Conservation (phyloP, 148 eudicot species). For the Rheum nobile region DNA sequence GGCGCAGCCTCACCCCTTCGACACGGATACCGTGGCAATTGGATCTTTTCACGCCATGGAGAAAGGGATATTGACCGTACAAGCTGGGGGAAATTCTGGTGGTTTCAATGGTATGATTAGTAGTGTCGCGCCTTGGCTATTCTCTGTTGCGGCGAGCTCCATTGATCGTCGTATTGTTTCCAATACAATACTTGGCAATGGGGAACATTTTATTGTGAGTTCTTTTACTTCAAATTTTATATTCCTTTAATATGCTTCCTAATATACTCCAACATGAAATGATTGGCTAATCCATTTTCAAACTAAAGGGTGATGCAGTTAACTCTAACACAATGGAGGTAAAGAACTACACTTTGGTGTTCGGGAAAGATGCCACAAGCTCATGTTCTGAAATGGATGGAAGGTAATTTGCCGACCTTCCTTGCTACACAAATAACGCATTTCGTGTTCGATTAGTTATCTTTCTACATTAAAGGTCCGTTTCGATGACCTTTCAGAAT, state of each 20-base stretch:
- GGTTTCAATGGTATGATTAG: not conserved
- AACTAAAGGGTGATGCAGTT: conserved; percentile 31
- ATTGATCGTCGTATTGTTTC: conserved; percentile 16
- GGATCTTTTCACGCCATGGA: conserved; percentile 32
- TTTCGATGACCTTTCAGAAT: too few relatives aligned
- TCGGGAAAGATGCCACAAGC: conserved; percentile 15
- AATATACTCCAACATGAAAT: too few relatives aligned
- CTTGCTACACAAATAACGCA: too few relatives aligned
- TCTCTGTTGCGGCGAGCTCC: conserved; percentile 26
- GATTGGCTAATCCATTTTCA: too few relatives aligned
- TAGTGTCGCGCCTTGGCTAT: conserved; percentile 45
- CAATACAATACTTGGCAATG: conserved; percentile 20
- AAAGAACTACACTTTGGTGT: conserved; percentile 22
- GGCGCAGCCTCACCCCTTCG: not conserved
- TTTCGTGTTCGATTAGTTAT: too few relatives aligned
- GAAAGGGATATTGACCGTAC: conserved; percentile 30
- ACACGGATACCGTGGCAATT: conserved; percentile 18
- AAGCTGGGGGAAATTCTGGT: conserved; percentile 26
- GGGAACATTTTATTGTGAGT: conserved; percentile 6
- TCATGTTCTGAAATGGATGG: not conserved
- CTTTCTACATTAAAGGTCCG: too few relatives aligned
- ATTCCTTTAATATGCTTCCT: too few relatives aligned
- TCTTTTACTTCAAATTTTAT: not conserved
- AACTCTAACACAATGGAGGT: conserved; percentile 22
- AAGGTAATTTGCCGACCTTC: conserved; percentile 16